These are phyloP conservation scores for Lichtheimia ramosa DNA, from an alignment of 371 early-diverging fungal species.

Conservation along the genomic window DNA sequence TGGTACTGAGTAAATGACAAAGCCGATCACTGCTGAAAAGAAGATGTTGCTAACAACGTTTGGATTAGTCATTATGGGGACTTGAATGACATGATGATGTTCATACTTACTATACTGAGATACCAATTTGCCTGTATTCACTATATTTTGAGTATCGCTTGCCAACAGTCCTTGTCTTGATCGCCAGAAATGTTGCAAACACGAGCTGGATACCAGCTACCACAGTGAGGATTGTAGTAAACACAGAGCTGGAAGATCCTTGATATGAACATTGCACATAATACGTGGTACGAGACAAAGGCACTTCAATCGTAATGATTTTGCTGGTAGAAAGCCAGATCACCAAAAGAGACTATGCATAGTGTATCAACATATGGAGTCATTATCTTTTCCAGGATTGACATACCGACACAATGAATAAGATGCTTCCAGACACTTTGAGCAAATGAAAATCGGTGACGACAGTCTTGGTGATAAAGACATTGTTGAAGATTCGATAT, in stretches of 20 bases:
- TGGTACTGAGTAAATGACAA: conserved; percentile 52
- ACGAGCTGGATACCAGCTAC: conserved; percentile 38
- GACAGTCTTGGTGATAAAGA: conserved; percentile 59
- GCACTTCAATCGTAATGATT: conserved; percentile 28
- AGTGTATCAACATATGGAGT: too few species aligned
- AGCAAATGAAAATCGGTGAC: conserved; percentile 54
- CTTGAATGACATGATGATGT: too few species aligned
- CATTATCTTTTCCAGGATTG: too few species aligned
- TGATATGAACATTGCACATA: conserved; percentile 47
- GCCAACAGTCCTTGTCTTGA: conserved; percentile 57
- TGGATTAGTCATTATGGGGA: not conserved
- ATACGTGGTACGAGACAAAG: conserved; percentile 34
- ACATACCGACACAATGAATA: conserved; percentile 47
- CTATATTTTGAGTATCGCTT: conserved; percentile 52
- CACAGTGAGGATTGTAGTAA: conserved; percentile 31
- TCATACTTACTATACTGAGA: conserved; percentile 58
- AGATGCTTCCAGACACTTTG: conserved; percentile 54
- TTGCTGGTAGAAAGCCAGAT: conserved; percentile 40
- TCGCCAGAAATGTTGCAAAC: conserved; percentile 54
- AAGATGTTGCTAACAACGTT: conserved; percentile 48
- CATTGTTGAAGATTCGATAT: conserved; percentile 61
- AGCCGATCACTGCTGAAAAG: conserved; percentile 52
- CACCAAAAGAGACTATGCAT: conserved; percentile 35
- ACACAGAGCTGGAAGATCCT: conserved; percentile 30
- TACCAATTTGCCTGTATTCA: conserved; percentile 59